Conservation (phyloP, 2,329 filamentous ascomycete species). For the Colletotrichum sp. region DNA sequence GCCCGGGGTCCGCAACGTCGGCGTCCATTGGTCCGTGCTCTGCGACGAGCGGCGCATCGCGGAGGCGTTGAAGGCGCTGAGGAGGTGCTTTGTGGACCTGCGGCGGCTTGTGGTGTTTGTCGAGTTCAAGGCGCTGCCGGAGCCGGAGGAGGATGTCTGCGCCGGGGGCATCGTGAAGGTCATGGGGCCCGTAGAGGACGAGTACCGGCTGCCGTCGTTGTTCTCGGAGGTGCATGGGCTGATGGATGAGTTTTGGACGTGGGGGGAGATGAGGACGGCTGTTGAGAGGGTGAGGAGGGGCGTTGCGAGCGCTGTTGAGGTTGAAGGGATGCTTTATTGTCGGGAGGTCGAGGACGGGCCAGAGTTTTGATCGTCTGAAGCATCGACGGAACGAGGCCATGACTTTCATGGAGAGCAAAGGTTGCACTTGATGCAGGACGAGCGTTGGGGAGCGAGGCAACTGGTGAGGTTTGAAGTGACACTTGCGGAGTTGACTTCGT, state of each 20-base stretch:
- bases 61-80: background rate
- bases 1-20: constrained; percentile 4
- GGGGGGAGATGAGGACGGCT: constrained; percentile 6
- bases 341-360: background rate
- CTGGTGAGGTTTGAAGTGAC: background rate
- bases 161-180: background rate
- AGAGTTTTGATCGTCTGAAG: background rate
- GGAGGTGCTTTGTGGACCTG: background rate
- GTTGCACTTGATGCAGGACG: background rate
- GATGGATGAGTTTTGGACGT: constrained; percentile 16
- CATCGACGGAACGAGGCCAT: background rate
- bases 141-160: background rate
- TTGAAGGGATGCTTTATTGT: constrained; percentile 9
- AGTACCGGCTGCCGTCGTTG: constrained; percentile 1
- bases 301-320: background rate
- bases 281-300: background rate
- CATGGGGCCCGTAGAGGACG: background rate
- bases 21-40: constrained; percentile 13
- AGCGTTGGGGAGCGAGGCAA: background rate
- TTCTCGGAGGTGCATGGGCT: background rate
- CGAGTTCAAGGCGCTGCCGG: constrained; percentile 10
- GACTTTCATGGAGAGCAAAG: background rate
- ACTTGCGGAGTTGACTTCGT: background rate
- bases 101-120: background rate
- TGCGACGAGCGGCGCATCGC: constrained; percentile 10